Evolutionary conservation across 1,284 basidiomycete genomes (phyloP), one percentile per base, ranked within the genome.

Genomic region (Microbotryum saponariae): DNA sequence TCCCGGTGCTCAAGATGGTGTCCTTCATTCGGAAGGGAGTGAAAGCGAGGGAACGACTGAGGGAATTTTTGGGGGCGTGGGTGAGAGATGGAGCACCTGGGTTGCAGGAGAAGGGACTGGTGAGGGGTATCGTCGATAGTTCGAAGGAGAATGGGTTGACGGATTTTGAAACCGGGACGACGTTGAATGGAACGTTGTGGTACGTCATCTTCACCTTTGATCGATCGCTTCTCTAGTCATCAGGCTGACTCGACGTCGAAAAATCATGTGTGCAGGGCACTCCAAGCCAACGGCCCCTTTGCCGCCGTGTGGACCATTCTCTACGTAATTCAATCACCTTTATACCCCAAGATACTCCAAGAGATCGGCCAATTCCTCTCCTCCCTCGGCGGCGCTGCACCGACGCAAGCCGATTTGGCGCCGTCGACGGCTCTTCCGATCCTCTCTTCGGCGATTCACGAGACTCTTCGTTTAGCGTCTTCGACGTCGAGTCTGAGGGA

Each of bases 391-490:
- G 51, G 51, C 7, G 9, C 31, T 3, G 25, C 48, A 1, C 37
- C 59, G 20, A 54, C 54, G 18, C 67, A 52, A 58, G 63, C 54
- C 20, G 53, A 37, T 25, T 59, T 62, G 67, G 66, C 70, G 48
- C 63, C 48, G 51, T 56, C 51, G 52, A 58, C 48, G 42, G 65
- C 66, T 14, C 59, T 69, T 10, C 65, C 68, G 1, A 59, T 72
- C n/a, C 56, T 77, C 31, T 69, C 70, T 2, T 74, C 74, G 16
- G 67, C 70, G 12, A 73, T 78, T 56, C 71, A 73, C 60, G 77
- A 78, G 61, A 73, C 74, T 0, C 67, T 78, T 21, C 73, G 76
- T 3, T 67, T 73, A n/a, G 62, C 71, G 23, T 72, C 73, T 33
- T 72, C 73, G 37, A 42, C 16, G 16, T 42, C 12, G 16, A 42